Conservation (phyloP, 2,329 filamentous ascomycete species). For the Chaetomium globosum region DNA sequence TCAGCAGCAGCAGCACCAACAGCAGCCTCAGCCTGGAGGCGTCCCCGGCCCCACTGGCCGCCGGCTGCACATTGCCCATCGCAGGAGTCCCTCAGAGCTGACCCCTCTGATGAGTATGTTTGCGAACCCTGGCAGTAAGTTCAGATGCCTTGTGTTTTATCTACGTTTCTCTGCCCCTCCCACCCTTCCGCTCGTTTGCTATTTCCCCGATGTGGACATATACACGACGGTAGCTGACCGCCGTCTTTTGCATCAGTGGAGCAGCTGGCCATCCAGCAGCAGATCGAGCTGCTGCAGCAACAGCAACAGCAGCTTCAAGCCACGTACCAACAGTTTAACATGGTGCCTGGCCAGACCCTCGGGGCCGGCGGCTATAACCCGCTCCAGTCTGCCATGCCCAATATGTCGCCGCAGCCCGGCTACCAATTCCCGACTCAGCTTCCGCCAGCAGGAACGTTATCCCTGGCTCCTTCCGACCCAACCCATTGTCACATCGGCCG, state of each 20-base stretch:
- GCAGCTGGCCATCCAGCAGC: conserved; percentile 95
- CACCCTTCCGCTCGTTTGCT: conserved; percentile 28
- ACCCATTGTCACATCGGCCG: conserved; percentile 84
- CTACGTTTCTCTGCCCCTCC: conserved; percentile 3
- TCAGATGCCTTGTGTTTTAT: conserved; percentile 37
- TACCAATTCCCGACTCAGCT: conserved; percentile 88
- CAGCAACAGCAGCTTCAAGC: conserved; percentile 97
- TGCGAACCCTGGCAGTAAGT: conserved; percentile 65
- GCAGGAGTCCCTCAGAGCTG: conserved; percentile 94
- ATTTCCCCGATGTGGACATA: not conserved
- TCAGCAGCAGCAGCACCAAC: conserved; percentile 61
- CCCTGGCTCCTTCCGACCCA: conserved; percentile 75
- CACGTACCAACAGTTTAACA: conserved; percentile 95
- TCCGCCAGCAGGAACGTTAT: conserved; percentile 71
- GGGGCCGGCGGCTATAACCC: conserved; percentile 74
- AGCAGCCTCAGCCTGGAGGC: conserved; percentile 59
- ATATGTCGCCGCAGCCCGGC: conserved; percentile 74
- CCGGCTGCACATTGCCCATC: conserved; percentile 94
- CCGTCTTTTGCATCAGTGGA: conserved; percentile 66
- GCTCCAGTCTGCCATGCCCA: conserved; percentile 77
- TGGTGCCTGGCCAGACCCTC: conserved; percentile 80
- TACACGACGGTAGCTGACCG: conserved; percentile 34
- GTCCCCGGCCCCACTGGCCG: conserved; percentile 78
- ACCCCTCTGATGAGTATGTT: conserved; percentile 97
- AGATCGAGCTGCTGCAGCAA: conserved; percentile 95